Conservation (phyloP, 2,329 filamentous ascomycete genomes). For the Alternaria triticina region DNA sequence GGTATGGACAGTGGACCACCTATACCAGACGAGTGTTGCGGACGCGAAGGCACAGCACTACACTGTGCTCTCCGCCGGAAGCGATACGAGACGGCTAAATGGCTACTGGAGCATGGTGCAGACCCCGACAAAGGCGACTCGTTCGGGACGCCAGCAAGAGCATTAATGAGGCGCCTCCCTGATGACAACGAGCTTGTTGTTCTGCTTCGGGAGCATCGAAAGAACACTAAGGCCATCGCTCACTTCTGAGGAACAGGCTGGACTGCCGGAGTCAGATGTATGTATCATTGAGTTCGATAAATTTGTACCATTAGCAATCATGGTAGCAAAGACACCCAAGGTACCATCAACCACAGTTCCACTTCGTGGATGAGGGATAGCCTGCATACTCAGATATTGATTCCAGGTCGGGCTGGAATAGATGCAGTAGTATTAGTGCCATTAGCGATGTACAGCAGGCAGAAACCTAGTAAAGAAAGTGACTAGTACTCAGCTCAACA, state of each 20-base stretch:
- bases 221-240: background rate
- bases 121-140: conserved; percentile 9
- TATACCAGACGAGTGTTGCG: background rate
- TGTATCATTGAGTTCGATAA: background rate
- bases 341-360: no score
- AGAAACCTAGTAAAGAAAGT: no score
- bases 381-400: no score
- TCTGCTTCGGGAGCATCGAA: background rate
- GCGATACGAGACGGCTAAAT: conserved; percentile 11
- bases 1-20: background rate
- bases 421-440: no score
- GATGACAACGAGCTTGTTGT: background rate
- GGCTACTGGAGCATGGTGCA: conserved; percentile 16
- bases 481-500: background rate
- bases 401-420: no score
- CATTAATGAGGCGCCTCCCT: background rate
- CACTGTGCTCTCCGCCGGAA: conserved; percentile 8
- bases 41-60: background rate
- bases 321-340: no score
- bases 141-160: background rate
- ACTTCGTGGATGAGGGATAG: no score
- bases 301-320: no score
- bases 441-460: background rate
- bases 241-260: background rate
- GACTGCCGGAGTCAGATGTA: background rate